Base-by-base conservation (phyloP, 202 grass and related monocot genomes). In the Miscanthus sacchariflorus region DNA sequence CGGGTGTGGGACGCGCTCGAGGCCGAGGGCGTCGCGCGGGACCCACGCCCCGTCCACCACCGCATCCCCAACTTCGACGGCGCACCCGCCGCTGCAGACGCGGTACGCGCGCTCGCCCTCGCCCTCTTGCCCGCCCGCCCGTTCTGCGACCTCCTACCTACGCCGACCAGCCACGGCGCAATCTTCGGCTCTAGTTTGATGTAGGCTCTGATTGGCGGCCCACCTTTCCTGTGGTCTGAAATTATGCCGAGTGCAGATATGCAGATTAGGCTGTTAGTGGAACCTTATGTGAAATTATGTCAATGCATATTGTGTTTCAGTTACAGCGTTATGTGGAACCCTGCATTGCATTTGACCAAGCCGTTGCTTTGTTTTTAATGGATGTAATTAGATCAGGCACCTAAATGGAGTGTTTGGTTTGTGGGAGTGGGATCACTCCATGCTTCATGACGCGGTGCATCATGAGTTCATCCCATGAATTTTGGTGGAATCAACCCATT, bases 21-120 rank as follows among this genome's bases (percentile, higher is more conserved):
- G 86, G 85, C 89, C 4, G 88, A 96, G 46, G 90, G 90, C 33
- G 49, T 96, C 21, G 89, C 91, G 46, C 88, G 92, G 23, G 91
- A 93, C 75, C 92, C 96, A 40, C 92, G 88, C 24, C 94, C 94
- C 21, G 92, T 96, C 49, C 94, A 99, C 89, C 96, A 96, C 86
- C 92, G 92, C 65, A 96, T 98, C 85, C 93, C 96, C 87, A 99
- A 93, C 73, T 99, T 99, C 80, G 88, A 86, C 36, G 88, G 96
- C 65, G 91, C 92, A 7, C 87, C 83, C 15, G 68, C 72, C 2
- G 95, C 91, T 27, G 93, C 93, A 3, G 91, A 94, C 4, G 68
- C 81, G 86, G 93, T 98, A 58, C 56, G 58, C 39, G 45, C 42
- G 0, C 35, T 39, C 27, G 21, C 7, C 15, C 27, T 25, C 9